Base-by-base conservation (phyloP, 805 yeast genomes). In the Ogataea pini region DNA sequence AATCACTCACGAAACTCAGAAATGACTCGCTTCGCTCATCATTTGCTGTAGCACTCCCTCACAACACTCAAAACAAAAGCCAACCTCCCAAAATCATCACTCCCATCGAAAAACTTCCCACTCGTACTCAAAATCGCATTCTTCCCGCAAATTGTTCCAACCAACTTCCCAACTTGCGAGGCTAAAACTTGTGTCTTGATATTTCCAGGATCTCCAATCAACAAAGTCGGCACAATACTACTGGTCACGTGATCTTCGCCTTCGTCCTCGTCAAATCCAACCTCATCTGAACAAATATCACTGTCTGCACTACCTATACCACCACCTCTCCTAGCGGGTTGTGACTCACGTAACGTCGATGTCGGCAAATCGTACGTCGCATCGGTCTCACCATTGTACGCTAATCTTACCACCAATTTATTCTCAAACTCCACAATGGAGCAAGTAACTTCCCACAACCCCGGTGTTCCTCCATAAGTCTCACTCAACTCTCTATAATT, bases 131-230 rank as follows among this genome's bases (percentile, higher is more conserved):
- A 51, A 3, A 77, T 72, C 7, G 73, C 62, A 47, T 68, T 71
- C 48, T 75, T 73, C 7, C 72, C 71, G 9, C 64, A 54, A 8
- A 50, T 32, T 43, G 65, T 65, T 12, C 62, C 55, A 18, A 76
- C 54, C 33, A 76, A 54, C 56, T 72, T 72, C 2, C 80, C 82
- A 4, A 79, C 67, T 56, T 79, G 79, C 7, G 77, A 65, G 3
- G 79, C 70, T 68, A 72, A 62, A 10, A 79, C 68, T 46, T 77
- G 69, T 1, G 76, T 76, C 39, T 76, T 77, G 44, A 72, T 58
- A 53, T 71, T 77, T 37, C 69, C 70, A 12, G 70, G 73, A 27
- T 72, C 73, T 3, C 76, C 83, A 17, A 78, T 68, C 7, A 79
- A 59, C n/a, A 73, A 59, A 0, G 48, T 49, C 6, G 69, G 67